Percentiles rank a stretch among this genome's conserved stretches.
Conservation (phyloP, 345 rosid species). For the Diplotaxis tenuifolia region DNA sequence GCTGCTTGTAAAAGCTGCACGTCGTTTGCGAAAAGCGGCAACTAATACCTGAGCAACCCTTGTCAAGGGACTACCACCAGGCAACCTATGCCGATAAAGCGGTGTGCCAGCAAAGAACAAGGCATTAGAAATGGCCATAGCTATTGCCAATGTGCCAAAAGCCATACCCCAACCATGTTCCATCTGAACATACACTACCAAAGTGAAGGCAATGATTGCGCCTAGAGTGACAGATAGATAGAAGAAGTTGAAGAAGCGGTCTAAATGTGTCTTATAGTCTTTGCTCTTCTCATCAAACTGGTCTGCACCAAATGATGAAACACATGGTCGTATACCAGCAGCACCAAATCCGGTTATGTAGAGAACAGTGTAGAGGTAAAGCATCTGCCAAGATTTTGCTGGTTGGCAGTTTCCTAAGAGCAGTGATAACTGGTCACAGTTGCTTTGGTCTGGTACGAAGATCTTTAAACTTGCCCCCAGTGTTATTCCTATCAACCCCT, state of each 20-base stretch:
- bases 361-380: conserved; percentile 67
- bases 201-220: conserved; percentile 81
- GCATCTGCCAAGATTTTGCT: conserved; percentile 85
- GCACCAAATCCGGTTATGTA: conserved; percentile 87
- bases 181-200: conserved; percentile 84
- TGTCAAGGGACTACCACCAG: conserved; percentile 94
- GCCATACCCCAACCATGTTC: conserved; percentile 84
- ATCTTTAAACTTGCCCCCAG: conserved; percentile 58
- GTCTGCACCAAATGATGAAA: conserved; percentile 95
- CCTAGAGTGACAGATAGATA: conserved; percentile 82
- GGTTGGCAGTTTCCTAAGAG: conserved; percentile 68
- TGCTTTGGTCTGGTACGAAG: conserved; percentile 60
- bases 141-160: conserved; percentile 78
- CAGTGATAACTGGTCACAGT: conserved; percentile 60
- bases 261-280: conserved; percentile 74
- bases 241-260: conserved; percentile 93
- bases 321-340: conserved; percentile 93
- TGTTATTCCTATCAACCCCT: conserved; percentile 94
- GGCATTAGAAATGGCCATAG: conserved; percentile 80
- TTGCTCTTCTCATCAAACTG: conserved; percentile 82
- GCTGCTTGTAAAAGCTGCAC: conserved; percentile 58
- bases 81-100: conserved; percentile 83
- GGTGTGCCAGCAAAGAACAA: conserved; percentile 84
- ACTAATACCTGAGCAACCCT: conserved; percentile 84
- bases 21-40: conserved; percentile 70